These are phyloP conservation scores for Globisporangium echinulatum DNA, from an alignment of 352 stramenopile genomes.

Conservation along the genomic window DNA sequence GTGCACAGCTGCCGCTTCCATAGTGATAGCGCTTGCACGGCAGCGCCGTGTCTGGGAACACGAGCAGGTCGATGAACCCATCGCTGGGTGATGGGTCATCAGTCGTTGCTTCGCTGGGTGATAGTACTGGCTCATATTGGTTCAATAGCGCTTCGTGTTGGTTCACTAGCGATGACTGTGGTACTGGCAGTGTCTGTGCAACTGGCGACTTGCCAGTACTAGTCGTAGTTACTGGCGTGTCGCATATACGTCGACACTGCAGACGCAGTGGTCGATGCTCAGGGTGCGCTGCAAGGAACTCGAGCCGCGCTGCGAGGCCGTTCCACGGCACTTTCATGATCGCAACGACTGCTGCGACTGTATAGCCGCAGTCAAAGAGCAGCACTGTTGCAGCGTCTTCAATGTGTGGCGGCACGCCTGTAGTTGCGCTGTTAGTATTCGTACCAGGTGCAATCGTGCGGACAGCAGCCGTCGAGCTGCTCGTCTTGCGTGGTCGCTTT, in stretches of 20 bases:
- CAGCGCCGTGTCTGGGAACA: constrained; percentile 1
- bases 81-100: no score
- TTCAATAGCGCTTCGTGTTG: not conserved
- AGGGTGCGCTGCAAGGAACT: not conserved
- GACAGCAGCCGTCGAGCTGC: not conserved
- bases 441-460: no score
- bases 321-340: constrained; percentile 1
- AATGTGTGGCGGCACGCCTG: not conserved
- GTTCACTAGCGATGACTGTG: not conserved
- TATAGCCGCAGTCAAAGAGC: not conserved
- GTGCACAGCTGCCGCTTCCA: not conserved
- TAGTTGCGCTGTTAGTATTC: not conserved
- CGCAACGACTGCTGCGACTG: not conserved
- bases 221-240: not conserved
- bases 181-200: not conserved
- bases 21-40: constrained; percentile 4
- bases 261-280: not conserved
- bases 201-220: not conserved
- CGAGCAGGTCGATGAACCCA: not conserved
- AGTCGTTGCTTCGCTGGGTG: no score
- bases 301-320: not conserved
- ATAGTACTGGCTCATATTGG: not conserved
- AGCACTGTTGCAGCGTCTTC: not conserved
- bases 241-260: not conserved
- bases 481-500: not conserved